phyloP scores from a whole-genome alignment of 345 rosid genomes.

The Lepidium aucheri region DNA sequence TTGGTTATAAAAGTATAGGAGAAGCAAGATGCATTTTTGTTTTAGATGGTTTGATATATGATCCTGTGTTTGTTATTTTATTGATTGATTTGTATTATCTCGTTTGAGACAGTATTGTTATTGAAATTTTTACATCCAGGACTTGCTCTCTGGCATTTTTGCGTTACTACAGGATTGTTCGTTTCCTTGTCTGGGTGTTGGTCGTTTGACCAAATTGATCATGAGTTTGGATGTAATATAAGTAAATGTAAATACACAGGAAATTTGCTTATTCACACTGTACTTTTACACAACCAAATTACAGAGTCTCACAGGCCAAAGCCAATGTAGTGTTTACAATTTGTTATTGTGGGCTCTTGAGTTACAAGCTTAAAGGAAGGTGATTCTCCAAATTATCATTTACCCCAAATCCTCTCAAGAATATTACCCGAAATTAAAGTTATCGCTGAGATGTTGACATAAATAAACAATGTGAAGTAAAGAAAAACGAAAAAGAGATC shows the following conservation, averaged over 20 bases:
- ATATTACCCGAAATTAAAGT: neutral
- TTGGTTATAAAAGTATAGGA: slow-evolving; percentile 15
- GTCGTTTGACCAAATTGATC: neutral
- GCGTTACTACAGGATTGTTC: neutral
- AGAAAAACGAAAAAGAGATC: neutral
- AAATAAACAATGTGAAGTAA: neutral
- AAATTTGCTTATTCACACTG: neutral
- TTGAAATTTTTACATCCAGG: neutral
- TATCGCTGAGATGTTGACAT: neutral
- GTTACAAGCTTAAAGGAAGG: neutral
- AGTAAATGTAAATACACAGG: too few species aligned
- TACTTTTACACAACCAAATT: neutral
- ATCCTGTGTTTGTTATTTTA: slow-evolving; percentile 3
- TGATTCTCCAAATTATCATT: neutral
- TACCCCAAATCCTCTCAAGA: neutral
- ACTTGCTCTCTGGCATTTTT: slow-evolving; percentile 6
- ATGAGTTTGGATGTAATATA: neutral
- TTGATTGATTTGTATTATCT: slow-evolving; percentile 8
- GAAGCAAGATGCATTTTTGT: neutral
- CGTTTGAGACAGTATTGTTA: slow-evolving; percentile 1
- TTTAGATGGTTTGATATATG: slow-evolving; percentile 2
- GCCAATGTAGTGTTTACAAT: neutral
- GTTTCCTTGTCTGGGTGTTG: neutral
- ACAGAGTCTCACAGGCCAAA: neutral
- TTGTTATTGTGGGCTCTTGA: neutral